Evolutionary conservation across 192 early-diverging fungal genomes (phyloP), one percentile per base, ranked within the genome.

Genomic region (Rhizophagus prolifer): DNA sequence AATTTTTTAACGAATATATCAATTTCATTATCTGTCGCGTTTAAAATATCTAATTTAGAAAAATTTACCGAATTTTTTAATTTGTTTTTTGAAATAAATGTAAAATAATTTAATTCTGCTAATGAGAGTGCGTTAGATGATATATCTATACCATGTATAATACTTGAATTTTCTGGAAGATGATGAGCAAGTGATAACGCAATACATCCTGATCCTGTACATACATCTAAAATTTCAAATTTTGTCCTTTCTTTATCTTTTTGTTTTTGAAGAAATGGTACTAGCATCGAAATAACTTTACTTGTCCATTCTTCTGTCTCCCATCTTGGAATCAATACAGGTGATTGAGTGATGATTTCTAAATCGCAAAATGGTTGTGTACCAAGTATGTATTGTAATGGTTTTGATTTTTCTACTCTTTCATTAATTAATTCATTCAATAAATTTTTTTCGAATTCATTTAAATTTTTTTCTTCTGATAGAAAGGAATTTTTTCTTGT

Each of bases 261-360:
- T 61, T 23, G 19, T 76, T 61, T n/a, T 46, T 34, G 5, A 58
- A 23, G 13, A 58, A 16, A 77, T 36, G 70, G 75, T 8, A 81
- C 82, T 12, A 96, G 50, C 44, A 86, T 31, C 8, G 79, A 64
- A 31, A 88, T 82, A 13, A 95, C 76, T 13, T 87, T 81, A 26
- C 85, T 67, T n/a, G 91, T 87, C 94, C 95, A 96, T 84, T 96
- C 94, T 83, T 98, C 95, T 2, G 97, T 98, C 82, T 98, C 97
- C 94, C 91, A 94, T 78, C 88, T 88, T 66, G 96, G 96, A 75
- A 98, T 96, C 8, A 98, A 84, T 16, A 91, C 90, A 0, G 95
- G 95, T 36, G 90, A 86, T 28, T 91, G 80, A 6, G 90, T 88
- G 0, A 82, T 61, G 23, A 97, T 85, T 19, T 93, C 91, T 6